Conservation (phyloP, 129 eudicot genomes). For the Scalesia atractyloides region DNA sequence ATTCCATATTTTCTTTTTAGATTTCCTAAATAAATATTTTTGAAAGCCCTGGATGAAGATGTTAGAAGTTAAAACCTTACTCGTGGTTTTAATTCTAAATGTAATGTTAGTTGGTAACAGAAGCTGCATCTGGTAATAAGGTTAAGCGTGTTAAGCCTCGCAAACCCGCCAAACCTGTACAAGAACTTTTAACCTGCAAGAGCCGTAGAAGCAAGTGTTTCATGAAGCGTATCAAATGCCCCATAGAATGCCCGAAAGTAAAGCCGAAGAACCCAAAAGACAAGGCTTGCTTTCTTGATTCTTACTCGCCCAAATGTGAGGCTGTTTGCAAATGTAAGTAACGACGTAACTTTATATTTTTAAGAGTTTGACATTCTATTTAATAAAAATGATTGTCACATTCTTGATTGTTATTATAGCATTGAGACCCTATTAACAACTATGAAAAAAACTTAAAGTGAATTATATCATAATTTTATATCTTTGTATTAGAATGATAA, state of each 20-base stretch:
- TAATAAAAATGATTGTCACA: no score
- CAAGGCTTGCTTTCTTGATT: slow-evolving; percentile 50
- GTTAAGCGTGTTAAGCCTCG: slow-evolving; percentile 35
- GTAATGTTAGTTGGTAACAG: slow-evolving; percentile 30
- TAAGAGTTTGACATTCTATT: no score
- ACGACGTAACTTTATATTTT: background rate
- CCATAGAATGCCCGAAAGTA: slow-evolving; percentile 43
- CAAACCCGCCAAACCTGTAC: slow-evolving; percentile 31
- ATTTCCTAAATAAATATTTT: background rate
- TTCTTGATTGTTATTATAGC: no score
- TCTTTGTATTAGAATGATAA: background rate
- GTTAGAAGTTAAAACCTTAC: slow-evolving; percentile 18
- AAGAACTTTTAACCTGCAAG: slow-evolving; percentile 36
- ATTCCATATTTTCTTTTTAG: background rate
- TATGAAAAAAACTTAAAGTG: no score
- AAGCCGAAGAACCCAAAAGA: slow-evolving; percentile 44
- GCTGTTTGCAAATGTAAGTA: slow-evolving; percentile 51
- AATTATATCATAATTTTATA: background rate
- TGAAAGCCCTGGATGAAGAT: slow-evolving; percentile 18
- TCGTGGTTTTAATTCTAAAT: slow-evolving; percentile 25
- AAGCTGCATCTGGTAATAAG: slow-evolving; percentile 36
- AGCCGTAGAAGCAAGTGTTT: slow-evolving; percentile 47
- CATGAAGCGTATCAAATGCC: slow-evolving; percentile 43
- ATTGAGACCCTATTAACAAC: no score
- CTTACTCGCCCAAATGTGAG: slow-evolving; percentile 53